Percentiles rank a stretch among this genome's conserved stretches.
Evolutionary conservation across 345 rosid species (phyloP).

Genomic region (Gossypium turneri): DNA sequence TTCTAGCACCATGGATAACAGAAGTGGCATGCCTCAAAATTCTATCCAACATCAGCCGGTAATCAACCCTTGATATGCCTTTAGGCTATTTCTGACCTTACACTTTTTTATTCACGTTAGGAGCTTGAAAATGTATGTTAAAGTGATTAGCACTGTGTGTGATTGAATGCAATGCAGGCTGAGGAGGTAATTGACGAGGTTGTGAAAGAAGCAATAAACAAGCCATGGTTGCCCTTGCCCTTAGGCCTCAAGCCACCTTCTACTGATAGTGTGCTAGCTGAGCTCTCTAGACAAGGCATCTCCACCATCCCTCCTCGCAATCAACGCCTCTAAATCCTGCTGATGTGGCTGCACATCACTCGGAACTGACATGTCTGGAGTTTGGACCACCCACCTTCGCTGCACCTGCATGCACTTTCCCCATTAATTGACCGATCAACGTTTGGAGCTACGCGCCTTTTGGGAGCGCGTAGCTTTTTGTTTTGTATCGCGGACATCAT

Average conservation of each 20-base stretch:
- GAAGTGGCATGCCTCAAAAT: conserved; percentile 23
- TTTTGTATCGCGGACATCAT: background rate
- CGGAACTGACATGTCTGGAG: background rate
- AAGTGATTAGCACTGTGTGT: background rate
- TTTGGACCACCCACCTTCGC: background rate
- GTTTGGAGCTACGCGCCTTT: background rate
- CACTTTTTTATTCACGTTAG: background rate
- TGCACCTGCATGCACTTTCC: background rate
- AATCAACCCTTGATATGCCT: conserved; percentile 4
- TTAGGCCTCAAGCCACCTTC: conserved; percentile 85
- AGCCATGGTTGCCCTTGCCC: conserved; percentile 90
- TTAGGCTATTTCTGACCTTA: background rate
- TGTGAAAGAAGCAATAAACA: conserved; percentile 82
- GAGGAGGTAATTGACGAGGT: conserved; percentile 75
- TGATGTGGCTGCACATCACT: conserved; percentile 18
- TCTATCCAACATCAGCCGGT: conserved; percentile 41
- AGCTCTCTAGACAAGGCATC: conserved; percentile 83
- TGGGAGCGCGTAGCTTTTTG: background rate
- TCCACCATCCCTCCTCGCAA: conserved; percentile 45
- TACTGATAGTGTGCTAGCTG: conserved; percentile 66
- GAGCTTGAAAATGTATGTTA: background rate
- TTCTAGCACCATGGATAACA: conserved; percentile 16
- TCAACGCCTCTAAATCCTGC: conserved; percentile 31
- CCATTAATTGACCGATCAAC: background rate
- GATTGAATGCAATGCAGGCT: conserved; percentile 38